Conservation (phyloP, 176 grass and related monocot species). For the Oryza australiensis region DNA sequence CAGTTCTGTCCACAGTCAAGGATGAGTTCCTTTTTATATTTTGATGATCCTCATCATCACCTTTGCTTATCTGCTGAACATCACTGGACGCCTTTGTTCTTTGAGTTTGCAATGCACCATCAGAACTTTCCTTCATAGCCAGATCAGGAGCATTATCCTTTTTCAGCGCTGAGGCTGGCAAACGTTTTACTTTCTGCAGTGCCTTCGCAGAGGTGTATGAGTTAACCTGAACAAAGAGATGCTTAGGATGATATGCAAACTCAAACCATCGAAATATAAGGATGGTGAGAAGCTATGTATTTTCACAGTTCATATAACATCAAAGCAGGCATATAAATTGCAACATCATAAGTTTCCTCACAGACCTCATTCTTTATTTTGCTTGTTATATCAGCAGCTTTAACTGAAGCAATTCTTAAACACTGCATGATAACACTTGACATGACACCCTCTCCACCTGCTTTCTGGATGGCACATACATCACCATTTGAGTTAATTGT, state of each 20-base stretch:
- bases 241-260: slow-evolving; percentile 19
- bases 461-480: slow-evolving; percentile 91
- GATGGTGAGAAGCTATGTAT: neutral
- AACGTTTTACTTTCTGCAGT: slow-evolving; percentile 80
- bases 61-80: slow-evolving; percentile 48
- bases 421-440: slow-evolving; percentile 91
- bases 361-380: slow-evolving; percentile 86
- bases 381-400: slow-evolving; percentile 87
- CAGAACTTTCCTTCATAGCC: slow-evolving; percentile 47
- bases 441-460: slow-evolving; percentile 79
- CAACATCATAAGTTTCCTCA: slow-evolving; percentile 3
- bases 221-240: slow-evolving; percentile 61
- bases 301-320: slow-evolving; percentile 9
- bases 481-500: slow-evolving; percentile 92
- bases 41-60: slow-evolving; percentile 44
- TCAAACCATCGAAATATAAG: slow-evolving; percentile 1
- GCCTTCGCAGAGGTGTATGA: slow-evolving; percentile 60
- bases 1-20: slow-evolving; percentile 40
- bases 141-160: slow-evolving; percentile 53
- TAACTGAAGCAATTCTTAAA: slow-evolving; percentile 79
- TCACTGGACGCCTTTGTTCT: slow-evolving; percentile 20
- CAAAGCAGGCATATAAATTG: slow-evolving; percentile 15
- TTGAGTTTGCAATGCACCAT: slow-evolving; percentile 28
- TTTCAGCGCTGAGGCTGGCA: slow-evolving; percentile 29
- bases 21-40: slow-evolving; percentile 43